These are phyloP conservation scores for Planoprotostelium fungivorum DNA, from an alignment of 78 protist genomes.

Conservation along the genomic window DNA sequence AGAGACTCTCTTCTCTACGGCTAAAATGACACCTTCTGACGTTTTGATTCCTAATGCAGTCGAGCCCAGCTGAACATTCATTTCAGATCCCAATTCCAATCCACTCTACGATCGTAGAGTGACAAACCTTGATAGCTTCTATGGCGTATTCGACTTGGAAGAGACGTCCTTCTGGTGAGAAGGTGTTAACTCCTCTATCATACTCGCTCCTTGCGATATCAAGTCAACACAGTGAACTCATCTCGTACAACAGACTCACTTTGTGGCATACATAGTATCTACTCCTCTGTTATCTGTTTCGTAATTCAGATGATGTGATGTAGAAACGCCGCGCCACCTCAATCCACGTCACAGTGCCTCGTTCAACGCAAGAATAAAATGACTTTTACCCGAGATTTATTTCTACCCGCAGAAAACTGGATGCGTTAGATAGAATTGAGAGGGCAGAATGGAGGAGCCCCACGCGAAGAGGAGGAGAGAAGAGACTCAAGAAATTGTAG, in stretches of 20 bases:
- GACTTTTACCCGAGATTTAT: too few relatives aligned
- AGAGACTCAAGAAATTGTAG: too few relatives aligned
- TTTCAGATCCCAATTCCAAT: background rate
- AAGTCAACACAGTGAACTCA: too few relatives aligned
- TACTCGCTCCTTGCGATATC: slow-evolving; percentile 82
- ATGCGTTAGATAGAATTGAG: too few relatives aligned
- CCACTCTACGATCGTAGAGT: slow-evolving; percentile 9
- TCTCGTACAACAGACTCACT: background rate
- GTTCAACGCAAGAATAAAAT: too few relatives aligned
- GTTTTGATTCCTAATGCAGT: slow-evolving; percentile 98
- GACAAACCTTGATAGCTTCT: slow-evolving; percentile 94
- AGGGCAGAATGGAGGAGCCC: too few relatives aligned
- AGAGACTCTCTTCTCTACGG: slow-evolving; percentile 94
- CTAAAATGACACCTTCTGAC: slow-evolving; percentile 96
- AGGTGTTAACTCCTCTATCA: slow-evolving; percentile 99
- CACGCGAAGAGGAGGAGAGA: too few relatives aligned
- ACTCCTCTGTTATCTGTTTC: background rate
- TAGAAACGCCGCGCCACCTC: too few relatives aligned
- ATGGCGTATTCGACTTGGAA: slow-evolving; percentile 98
- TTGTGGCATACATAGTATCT: background rate
- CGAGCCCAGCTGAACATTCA: slow-evolving; percentile 69
- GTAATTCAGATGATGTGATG: too few relatives aligned
- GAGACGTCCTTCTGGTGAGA: slow-evolving; percentile 99
- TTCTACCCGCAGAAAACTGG: too few relatives aligned
- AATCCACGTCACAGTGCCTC: too few relatives aligned